A percentile compares a stretch with the other conserved stretches of the same genome.
Conservation (phyloP, 2,329 filamentous ascomycete species). For the Alternaria novae-zelandiae region DNA sequence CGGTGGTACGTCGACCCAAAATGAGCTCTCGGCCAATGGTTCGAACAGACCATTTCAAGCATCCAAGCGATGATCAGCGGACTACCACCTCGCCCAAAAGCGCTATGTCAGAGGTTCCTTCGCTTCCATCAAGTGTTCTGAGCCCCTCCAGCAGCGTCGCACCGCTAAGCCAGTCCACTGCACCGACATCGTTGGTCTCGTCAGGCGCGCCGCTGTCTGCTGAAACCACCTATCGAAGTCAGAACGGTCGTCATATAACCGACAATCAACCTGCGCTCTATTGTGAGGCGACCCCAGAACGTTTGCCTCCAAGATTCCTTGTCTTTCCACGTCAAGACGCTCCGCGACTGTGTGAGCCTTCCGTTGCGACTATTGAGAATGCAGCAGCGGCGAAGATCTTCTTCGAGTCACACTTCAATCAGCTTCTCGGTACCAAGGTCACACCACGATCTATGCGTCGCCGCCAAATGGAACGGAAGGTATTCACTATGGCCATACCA, state of each 20-base stretch:
- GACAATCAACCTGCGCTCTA: conserved; percentile 23
- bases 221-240: conserved; percentile 33
- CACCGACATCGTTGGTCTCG: conserved; percentile 44
- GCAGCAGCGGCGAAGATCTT: conserved; percentile 83
- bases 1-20: conserved; percentile 42
- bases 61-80: conserved; percentile 3
- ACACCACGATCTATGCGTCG: conserved; percentile 68
- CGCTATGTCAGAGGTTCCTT: conserved; percentile 23
- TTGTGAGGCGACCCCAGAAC: conserved; percentile 21
- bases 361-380: conserved; percentile 72
- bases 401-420: conserved; percentile 83
- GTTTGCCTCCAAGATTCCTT: conserved; percentile 30
- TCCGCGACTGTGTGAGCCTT: conserved; percentile 42
- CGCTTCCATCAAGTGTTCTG: conserved; percentile 35
- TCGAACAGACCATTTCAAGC: conserved; percentile 15
- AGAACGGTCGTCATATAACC: conserved; percentile 20
- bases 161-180: conserved; percentile 41
- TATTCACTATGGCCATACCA: conserved; percentile 64
- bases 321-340: conserved; percentile 45
- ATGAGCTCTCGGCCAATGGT: conserved; percentile 37
- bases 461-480: conserved; percentile 66
- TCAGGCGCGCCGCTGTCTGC: conserved; percentile 39
- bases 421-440: conserved; percentile 62
- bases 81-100: conserved; percentile 8
- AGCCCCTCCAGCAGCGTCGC: conserved; percentile 33